Evolutionary conservation across 306 rosid species (phyloP), one percentile per base, ranked within the genome.

Genomic region (Urtica urens): DNA sequence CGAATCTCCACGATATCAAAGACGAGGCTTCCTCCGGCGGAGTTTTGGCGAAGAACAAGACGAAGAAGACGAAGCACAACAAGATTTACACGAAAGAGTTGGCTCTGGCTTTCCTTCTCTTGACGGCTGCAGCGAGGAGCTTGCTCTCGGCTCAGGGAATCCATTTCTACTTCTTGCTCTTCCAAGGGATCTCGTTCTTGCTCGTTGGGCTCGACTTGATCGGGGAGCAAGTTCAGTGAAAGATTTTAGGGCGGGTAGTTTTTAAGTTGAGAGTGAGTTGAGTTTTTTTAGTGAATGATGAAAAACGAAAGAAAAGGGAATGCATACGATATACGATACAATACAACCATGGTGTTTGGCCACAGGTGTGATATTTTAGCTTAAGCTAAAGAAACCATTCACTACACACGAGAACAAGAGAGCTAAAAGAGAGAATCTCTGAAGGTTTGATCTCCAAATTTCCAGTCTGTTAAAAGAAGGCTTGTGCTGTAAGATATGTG

Each of bases 101-200:
- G 50, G 67, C 96, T 25, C 57, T 87, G 62, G 94, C 96, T 6
- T 80, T 87, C 60, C 72, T 83, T 19, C 93, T 87, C 14, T 63
- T 87, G 57, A 83, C 96, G 21, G 96, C 96, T 27, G 66, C 96
- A 5, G 94, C 94, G 2, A 70, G 96, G 66, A 83, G 94, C 60
- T 78, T 87, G n/a, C 67, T 87, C n/a, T 83, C 96, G 10, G 94
- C 94, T 23, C 96, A 87, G 60, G 96, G 96, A 26, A 80, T 87
- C 67, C 96, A 87, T 58, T 87, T 87, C 75, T 87, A 87, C 77
- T 87, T 87, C 82, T 65, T 87, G 79, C 58, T 87, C 49, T 87
- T 87, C 53, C 96, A 87, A 49, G 96, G 96, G 30, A 58, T 87
- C 26, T 83, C 96, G 5, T 87, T 87, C 64, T 72, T 87, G 63